phyloP scores from a whole-genome alignment of 495 filamentous ascomycete species.

The Aspergillus hancockii region DNA sequence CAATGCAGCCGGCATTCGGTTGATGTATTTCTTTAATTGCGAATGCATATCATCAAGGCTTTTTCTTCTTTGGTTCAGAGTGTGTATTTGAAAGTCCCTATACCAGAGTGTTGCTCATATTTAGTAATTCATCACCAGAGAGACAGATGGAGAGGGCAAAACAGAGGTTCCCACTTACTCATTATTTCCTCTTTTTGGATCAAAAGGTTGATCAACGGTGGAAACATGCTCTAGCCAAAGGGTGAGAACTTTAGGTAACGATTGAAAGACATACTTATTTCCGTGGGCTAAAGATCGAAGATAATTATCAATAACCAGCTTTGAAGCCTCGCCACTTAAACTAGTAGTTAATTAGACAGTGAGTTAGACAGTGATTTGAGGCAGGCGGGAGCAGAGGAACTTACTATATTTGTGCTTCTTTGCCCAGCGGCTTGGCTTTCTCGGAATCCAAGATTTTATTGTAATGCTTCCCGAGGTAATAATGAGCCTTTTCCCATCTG shows the following conservation, averaged over 20 bases:
- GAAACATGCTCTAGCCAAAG: constrained; percentile 91
- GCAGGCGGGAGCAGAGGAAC: constrained; percentile 10
- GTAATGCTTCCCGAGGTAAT: constrained; percentile 96
- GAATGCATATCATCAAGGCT: constrained; percentile 71
- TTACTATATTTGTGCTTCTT: constrained; percentile 57
- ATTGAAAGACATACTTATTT: constrained; percentile 93
- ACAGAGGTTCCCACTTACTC: constrained; percentile 36
- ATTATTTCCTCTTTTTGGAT: constrained; percentile 63
- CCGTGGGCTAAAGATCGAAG: constrained; percentile 82
- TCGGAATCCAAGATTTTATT: constrained; percentile 93
- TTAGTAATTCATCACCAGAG: constrained; percentile 4
- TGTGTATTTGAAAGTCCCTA: constrained; percentile 58
- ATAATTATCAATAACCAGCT: constrained; percentile 91
- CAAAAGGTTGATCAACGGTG: constrained; percentile 65
- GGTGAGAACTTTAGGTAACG: constrained; percentile 83
- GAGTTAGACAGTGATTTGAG: constrained; percentile 2
- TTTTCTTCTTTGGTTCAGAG: constrained; percentile 56
- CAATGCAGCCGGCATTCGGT: constrained; percentile 77
- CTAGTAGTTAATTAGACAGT: constrained; percentile 19
- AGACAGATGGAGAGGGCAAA: neutral
- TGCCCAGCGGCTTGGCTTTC: constrained; percentile 69
- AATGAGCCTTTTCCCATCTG: constrained; percentile 95
- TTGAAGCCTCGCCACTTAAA: constrained; percentile 76
- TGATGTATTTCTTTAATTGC: constrained; percentile 71
- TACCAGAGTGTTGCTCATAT: neutral